phyloP scores from a whole-genome alignment of 1,139 yeast species.

The Magnusiomyces sp. region DNA sequence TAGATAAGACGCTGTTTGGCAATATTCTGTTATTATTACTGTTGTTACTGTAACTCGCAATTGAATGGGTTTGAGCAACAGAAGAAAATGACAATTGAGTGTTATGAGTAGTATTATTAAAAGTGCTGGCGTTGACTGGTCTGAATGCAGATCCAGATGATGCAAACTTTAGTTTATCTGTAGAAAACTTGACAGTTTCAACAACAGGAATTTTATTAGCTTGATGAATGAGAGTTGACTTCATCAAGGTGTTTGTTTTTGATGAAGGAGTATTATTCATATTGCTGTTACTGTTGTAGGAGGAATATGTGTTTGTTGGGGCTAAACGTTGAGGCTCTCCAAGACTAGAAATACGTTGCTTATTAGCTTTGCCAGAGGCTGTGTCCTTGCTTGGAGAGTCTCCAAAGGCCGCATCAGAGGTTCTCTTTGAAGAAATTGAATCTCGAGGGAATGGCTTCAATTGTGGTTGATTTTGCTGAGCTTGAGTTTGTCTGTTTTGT shows the following conservation, averaged over 20 bases:
- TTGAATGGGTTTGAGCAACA: background rate
- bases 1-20: background rate
- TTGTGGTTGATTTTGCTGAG: background rate
- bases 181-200: slow-evolving; percentile 32
- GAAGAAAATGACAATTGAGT: slow-evolving; percentile 2
- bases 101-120: slow-evolving; percentile 1
- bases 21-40: background rate
- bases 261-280: slow-evolving; percentile 7
- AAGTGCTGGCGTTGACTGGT: slow-evolving; percentile 10
- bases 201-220: slow-evolving; percentile 23
- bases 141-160: slow-evolving; percentile 18
- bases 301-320: slow-evolving; percentile 11
- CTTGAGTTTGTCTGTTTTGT: too few relatives aligned
- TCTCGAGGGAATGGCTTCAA: background rate
- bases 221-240: slow-evolving; percentile 8
- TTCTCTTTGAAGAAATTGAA: background rate
- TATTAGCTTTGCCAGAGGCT: background rate
- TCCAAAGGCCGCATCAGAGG: slow-evolving; percentile 1
- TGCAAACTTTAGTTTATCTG: slow-evolving; percentile 29
- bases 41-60: background rate
- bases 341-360: slow-evolving; percentile 15
- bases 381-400: background rate
- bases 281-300: background rate
- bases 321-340: slow-evolving; percentile 8
- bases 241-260: slow-evolving; percentile 7